These are phyloP conservation scores for Brassica balearica DNA, from an alignment of 441 rosid genomes.

Conservation along the genomic window DNA sequence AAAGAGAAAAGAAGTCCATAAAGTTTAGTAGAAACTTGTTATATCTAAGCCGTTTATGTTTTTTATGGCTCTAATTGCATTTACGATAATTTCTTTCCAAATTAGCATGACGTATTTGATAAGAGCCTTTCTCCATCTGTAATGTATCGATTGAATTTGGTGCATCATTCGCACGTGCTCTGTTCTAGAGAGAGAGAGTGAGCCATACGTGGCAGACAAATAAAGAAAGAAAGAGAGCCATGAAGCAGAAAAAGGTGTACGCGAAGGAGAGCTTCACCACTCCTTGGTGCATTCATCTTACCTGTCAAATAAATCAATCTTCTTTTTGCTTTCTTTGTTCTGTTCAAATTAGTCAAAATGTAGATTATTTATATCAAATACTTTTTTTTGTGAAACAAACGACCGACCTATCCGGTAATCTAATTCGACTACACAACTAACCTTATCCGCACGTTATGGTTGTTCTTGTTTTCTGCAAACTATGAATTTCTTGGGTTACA, in stretches of 20 bases:
- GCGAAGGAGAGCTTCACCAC: constrained; percentile 24
- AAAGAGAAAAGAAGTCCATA: not conserved
- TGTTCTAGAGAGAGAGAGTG: constrained; percentile 14
- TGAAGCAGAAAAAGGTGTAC: constrained; percentile 24
- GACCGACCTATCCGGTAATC: constrained; percentile 28
- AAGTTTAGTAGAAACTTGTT: not conserved
- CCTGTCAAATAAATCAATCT: constrained; percentile 17
- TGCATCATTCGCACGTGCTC: constrained; percentile 30
- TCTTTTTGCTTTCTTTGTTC: constrained; percentile 6
- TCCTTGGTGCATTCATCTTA: constrained; percentile 24
- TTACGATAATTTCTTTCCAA: not conserved
- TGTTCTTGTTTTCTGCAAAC: not conserved
- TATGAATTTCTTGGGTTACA: not conserved
- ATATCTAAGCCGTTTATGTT: not conserved
- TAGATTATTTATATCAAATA: not conserved
- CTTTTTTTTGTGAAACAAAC: constrained; percentile 16
- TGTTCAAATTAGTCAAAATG: constrained; percentile 1
- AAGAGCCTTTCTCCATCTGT: constrained; percentile 18
- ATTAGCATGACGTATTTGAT: not conserved
- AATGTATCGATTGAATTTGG: constrained; percentile 28
- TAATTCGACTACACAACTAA: constrained; percentile 13
- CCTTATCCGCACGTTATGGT: constrained; percentile 6
- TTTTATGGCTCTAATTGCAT: not conserved
- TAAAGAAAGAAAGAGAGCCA: constrained; percentile 13
- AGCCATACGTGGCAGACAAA: constrained; percentile 5